These are phyloP conservation scores for Phialemoniopsis sp. DNA, from an alignment of 2,329 filamentous ascomycete species.

Conservation along the genomic window DNA sequence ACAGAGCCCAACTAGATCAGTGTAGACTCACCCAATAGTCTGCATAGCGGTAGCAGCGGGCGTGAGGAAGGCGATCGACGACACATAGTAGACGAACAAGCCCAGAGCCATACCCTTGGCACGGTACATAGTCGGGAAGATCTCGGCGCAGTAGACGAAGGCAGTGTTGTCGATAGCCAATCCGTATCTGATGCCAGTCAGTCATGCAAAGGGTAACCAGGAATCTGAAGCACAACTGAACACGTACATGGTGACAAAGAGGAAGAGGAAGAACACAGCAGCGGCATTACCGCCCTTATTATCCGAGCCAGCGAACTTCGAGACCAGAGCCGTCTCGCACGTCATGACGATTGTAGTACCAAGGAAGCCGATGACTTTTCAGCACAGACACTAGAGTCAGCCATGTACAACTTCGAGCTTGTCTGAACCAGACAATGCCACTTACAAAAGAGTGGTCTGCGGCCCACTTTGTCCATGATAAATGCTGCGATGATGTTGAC, in stretches of 20 bases:
- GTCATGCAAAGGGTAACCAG: neutral
- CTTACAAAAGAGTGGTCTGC: constrained; percentile 4
- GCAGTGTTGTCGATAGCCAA: constrained; percentile 4
- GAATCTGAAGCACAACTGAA: neutral
- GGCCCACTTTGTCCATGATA: constrained; percentile 6
- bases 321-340: constrained; percentile 5
- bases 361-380: constrained; percentile 2
- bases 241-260: constrained; percentile 2
- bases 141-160: constrained; percentile 10
- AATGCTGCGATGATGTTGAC: constrained; percentile 5
- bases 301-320: constrained; percentile 3
- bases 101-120: constrained; percentile 10
- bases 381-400: neutral
- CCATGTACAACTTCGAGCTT: too few relatives aligned
- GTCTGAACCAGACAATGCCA: neutral
- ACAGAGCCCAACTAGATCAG: too few relatives aligned
- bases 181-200: constrained; percentile 1
- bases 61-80: constrained; percentile 9
- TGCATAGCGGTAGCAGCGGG: constrained; percentile 7
- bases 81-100: constrained; percentile 6
- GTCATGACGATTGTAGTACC: constrained; percentile 4
- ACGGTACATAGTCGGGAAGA: constrained; percentile 5
- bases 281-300: constrained; percentile 6
- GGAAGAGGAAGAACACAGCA: constrained; percentile 5
- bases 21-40: constrained; percentile 4